phyloP scores from a whole-genome alignment of 2,329 filamentous ascomycete genomes.

The Hysterium pulicare region DNA sequence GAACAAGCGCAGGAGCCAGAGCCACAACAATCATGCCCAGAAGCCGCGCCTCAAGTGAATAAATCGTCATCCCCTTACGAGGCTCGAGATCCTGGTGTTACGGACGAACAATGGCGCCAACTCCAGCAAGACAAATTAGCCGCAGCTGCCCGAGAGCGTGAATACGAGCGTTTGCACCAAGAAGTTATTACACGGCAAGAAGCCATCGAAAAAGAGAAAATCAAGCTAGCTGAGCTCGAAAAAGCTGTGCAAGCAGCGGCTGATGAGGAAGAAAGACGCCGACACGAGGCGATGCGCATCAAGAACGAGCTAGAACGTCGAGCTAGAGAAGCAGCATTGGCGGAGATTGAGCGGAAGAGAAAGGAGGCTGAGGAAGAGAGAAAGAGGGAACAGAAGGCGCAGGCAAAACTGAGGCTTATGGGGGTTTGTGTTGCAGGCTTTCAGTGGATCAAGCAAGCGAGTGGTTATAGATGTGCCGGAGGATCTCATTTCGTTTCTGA shows the following conservation, averaged over 20 bases:
- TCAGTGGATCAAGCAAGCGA: conserved; percentile 57
- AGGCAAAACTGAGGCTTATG: conserved; percentile 50
- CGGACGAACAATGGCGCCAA: conserved; percentile 60
- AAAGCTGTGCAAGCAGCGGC: conserved; percentile 25
- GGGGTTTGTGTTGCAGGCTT: conserved; percentile 58
- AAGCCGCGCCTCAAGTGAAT: background rate
- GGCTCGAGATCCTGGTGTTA: conserved; percentile 56
- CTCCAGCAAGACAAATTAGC: conserved; percentile 50
- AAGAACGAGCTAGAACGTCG: conserved; percentile 16
- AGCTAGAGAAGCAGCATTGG: conserved; percentile 24
- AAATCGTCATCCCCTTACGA: background rate
- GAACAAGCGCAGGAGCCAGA: background rate
- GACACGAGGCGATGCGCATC: conserved; percentile 17
- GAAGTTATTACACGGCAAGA: conserved; percentile 8
- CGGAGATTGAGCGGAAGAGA: conserved; percentile 38
- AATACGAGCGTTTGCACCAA: conserved; percentile 35
- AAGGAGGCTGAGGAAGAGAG: conserved; percentile 38
- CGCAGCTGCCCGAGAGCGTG: conserved; percentile 29
- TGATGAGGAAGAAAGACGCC: conserved; percentile 20
- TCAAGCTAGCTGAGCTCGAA: conserved; percentile 14
- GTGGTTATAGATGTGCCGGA: conserved; percentile 61
- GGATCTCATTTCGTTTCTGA: conserved; percentile 56
- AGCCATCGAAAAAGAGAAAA: conserved; percentile 19
- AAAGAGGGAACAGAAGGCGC: conserved; percentile 39
- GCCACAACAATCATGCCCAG: background rate